Percentiles rank a stretch among this genome's conserved stretches.
These are phyloP conservation scores for Mucor lusitanicus DNA, from an alignment of 371 early-diverging fungal genomes.

Conservation along the genomic window DNA sequence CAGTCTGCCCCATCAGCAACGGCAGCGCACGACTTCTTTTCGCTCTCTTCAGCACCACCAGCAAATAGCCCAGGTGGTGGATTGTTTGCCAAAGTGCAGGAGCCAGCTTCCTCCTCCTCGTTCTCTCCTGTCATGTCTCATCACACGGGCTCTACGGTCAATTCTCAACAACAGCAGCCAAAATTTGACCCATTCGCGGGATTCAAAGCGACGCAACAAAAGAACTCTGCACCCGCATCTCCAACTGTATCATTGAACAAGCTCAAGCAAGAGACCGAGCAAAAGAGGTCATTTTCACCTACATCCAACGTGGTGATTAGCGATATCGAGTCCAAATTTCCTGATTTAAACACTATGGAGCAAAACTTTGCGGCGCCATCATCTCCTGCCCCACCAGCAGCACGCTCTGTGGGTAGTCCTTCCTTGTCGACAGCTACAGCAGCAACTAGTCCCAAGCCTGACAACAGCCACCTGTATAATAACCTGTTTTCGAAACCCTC, in stretches of 20 bases:
- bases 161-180: slow-evolving; percentile 9
- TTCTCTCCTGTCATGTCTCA: neutral
- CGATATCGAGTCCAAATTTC: slow-evolving; percentile 52
- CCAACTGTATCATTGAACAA: slow-evolving; percentile 29
- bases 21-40: slow-evolving; percentile 19
- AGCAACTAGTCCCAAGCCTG: neutral
- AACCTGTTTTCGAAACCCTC: neutral
- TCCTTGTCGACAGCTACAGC: neutral
- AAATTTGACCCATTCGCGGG: slow-evolving; percentile 45
- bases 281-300: slow-evolving; percentile 7
- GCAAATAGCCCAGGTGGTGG: slow-evolving; percentile 14
- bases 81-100: slow-evolving; percentile 24
- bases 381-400: neutral
- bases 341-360: slow-evolving; percentile 51
- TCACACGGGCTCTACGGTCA: neutral
- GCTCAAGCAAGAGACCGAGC: slow-evolving; percentile 30
- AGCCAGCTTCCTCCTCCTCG: slow-evolving; percentile 10
- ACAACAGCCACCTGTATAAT: neutral
- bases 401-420: slow-evolving; percentile 2
- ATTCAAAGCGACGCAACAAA: slow-evolving; percentile 21
- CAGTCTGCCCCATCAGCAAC: neutral
- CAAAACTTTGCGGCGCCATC: slow-evolving; percentile 27
- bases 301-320: slow-evolving; percentile 39
- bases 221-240: slow-evolving; percentile 23
- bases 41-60: slow-evolving; percentile 21